These are phyloP conservation scores for Trametes polyzona DNA, from an alignment of 1,284 basidiomycete genomes.

Conservation along the genomic window DNA sequence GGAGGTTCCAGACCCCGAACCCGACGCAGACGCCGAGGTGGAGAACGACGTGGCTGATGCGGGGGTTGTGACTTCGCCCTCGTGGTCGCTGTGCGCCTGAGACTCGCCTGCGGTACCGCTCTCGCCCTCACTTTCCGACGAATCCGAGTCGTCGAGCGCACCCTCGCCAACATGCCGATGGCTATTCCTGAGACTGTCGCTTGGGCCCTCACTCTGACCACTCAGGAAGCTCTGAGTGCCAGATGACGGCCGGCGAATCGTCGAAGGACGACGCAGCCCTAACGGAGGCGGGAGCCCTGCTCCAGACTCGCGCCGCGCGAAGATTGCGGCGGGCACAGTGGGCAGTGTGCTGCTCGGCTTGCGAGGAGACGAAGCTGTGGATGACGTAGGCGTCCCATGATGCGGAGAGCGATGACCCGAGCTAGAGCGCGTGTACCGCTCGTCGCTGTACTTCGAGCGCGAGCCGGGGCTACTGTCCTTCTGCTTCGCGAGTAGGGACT, in stretches of 20 bases:
- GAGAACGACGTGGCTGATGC: constrained; percentile 1
- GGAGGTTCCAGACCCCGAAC: neutral
- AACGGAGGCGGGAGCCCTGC: constrained; percentile 22
- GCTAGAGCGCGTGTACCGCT: constrained; percentile 16
- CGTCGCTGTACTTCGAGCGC: constrained; percentile 23
- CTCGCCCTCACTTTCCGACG: constrained; percentile 46
- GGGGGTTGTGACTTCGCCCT: neutral
- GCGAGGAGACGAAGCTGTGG: constrained; percentile 62
- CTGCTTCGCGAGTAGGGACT: neutral
- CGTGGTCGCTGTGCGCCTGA: constrained; percentile 17
- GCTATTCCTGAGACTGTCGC: constrained; percentile 19
- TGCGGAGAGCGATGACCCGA: constrained; percentile 31
- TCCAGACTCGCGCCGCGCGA: constrained; percentile 31
- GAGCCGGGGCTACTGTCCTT: constrained; percentile 27
- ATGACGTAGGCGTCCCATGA: constrained; percentile 46
- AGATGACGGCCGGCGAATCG: constrained; percentile 32
- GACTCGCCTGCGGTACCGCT: constrained; percentile 35
- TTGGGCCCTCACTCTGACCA: constrained; percentile 27
- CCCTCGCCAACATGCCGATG: constrained; percentile 73
- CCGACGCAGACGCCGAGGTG: neutral
- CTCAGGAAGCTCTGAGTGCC: constrained; percentile 31
- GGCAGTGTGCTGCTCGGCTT: constrained; percentile 49
- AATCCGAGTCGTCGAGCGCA: constrained; percentile 76
- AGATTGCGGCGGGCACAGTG: constrained; percentile 38
- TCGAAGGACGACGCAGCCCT: constrained; percentile 29